Base-by-base conservation (phyloP, 2,329 filamentous ascomycete genomes). In the Pleoardoris graminearum region DNA sequence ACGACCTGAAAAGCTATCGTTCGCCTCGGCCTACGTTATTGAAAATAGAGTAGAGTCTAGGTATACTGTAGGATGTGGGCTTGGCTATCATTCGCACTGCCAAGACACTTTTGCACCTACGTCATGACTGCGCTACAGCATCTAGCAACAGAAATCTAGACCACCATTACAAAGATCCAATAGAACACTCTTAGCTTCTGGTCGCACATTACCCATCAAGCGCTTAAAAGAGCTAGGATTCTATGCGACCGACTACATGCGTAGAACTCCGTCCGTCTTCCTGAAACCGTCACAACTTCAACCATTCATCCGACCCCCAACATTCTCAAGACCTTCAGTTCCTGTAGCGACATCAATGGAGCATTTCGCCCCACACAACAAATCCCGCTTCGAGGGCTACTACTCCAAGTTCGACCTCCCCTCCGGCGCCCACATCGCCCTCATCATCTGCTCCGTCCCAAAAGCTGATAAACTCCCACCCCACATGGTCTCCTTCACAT, bases 361-460 rank as follows among this genome's bases (percentile, higher is more conserved):
- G 51, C 75, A 79, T 57, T 73, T 66, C 49, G 68, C 67, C 6
- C 78, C 78, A 2, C 79, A 81, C 54, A 58, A 58, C 1, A 57
- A 49, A 29, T 62, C 77, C 23, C 68, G 66, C 27, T 80, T 81
- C 58, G 79, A 81, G 64, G 79, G 79, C 30, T 80, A 74, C 65
- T 81, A 81, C 65, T 77, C 76, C 54, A 79, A 80, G 56, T 80
- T 81, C 61, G 67, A 73, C 47, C 71, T 80, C 6, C 72, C 74
- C 14, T 77, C 75, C 3, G 77, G 77, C 53, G 70, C 72, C 4
- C 75, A 78, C 50, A 67, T 81, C 7, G 74, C 76, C 14, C 55
- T 80, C 8, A 76, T 81, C 38, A 72, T 80, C 22, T 80, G 75
- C 63, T 74, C 71, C 35, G 75, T 80, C 14, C 73, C 71, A n/a